phyloP scores from a whole-genome alignment of 169 alveolate genomes.

The Cardiosporidium cionae region DNA sequence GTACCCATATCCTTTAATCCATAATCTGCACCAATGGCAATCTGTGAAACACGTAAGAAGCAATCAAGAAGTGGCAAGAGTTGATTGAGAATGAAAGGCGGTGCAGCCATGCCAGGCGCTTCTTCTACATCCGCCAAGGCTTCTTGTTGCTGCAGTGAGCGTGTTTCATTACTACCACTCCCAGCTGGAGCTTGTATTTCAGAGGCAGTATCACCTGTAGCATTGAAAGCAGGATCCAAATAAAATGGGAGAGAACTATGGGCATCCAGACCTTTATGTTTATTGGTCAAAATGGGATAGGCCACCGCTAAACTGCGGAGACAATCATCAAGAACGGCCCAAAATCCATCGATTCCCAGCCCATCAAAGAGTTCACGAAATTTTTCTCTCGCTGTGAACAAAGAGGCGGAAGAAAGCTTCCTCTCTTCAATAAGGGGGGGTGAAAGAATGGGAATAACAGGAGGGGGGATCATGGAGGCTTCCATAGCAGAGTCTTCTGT shows the following conservation, averaged over 20 bases:
- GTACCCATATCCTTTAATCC: background rate
- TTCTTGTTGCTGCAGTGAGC: background rate
- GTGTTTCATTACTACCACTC: background rate
- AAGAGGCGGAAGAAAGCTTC: no score
- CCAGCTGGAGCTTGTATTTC: background rate
- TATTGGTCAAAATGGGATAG: background rate
- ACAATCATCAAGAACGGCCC: background rate
- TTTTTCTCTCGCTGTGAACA: no score
- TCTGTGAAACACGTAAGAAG: slow-evolving; percentile 9
- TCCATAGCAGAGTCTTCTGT: no score
- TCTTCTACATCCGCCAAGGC: background rate
- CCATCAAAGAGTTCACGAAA: background rate
- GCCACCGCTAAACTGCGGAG: background rate
- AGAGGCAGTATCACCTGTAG: no score
- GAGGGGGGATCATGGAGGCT: no score
- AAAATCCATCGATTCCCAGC: background rate
- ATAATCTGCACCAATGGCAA: slow-evolving; percentile 10
- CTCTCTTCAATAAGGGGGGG: no score
- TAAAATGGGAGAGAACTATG: background rate
- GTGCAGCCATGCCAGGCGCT: background rate
- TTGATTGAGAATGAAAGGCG: slow-evolving; percentile 15
- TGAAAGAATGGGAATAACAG: no score
- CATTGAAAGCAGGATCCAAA: no score
- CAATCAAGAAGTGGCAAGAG: slow-evolving; percentile 29
- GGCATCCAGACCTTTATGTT: background rate